phyloP scores from a whole-genome alignment of 23 red algal genomes.

The Pyropia yezoensis region DNA sequence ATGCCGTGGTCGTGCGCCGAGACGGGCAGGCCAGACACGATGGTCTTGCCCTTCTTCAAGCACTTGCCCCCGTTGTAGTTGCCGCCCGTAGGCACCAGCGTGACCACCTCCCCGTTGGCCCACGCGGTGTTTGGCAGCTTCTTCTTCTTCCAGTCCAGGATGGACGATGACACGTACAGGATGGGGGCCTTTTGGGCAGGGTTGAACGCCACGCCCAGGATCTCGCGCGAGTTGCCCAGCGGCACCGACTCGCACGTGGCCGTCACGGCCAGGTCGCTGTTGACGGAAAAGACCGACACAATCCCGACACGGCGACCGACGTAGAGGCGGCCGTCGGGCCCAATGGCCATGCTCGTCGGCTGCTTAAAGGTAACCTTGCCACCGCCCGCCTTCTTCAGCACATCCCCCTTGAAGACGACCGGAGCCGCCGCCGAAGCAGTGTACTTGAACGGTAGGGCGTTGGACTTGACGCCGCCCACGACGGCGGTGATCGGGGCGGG shows the following conservation, averaged over 20 bases:
- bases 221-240: constrained; percentile 15
- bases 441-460: constrained; percentile 29
- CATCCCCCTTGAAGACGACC: constrained; percentile 16
- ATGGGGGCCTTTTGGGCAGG: constrained; percentile 21
- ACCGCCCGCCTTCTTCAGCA: too few species aligned
- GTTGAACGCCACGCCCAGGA: constrained; percentile 59
- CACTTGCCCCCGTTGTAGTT: constrained; percentile 16
- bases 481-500: too few species aligned
- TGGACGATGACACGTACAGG: constrained; percentile 30
- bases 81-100: constrained; percentile 6
- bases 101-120: constrained; percentile 46
- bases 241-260: constrained; percentile 24
- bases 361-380: constrained; percentile 7
- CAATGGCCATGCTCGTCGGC: constrained; percentile 34
- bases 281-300: constrained; percentile 30
- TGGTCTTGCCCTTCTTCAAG: constrained; percentile 26
- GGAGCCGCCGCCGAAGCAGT: constrained; percentile 10
- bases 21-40: constrained; percentile 37
- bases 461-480: constrained; percentile 7
- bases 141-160: constrained; percentile 33
- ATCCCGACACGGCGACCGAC: constrained; percentile 36
- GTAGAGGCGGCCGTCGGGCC: constrained; percentile 46
- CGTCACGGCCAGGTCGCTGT: constrained; percentile 16
- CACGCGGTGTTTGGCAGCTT: constrained; percentile 17
- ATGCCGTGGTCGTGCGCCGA: constrained; percentile 60